Base-by-base conservation (phyloP, 1,284 basidiomycete genomes). In the Ganoderma multipileum region DNA sequence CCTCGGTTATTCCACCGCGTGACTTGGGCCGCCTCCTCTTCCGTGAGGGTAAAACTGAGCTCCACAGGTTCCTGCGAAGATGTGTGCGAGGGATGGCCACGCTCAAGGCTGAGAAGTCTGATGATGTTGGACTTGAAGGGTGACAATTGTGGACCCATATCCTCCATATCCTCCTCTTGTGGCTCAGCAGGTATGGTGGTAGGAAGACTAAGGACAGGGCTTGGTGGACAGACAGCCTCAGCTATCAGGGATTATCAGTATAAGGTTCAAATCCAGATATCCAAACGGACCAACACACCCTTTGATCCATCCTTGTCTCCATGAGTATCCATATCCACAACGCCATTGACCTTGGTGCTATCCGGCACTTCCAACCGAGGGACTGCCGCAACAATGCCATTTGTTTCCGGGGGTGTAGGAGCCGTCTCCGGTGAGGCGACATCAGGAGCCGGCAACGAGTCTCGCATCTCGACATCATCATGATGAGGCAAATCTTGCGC, bases 11-110 rank as follows among this genome's bases (percentile, higher is more conserved):
- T 68, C 72, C 72, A 73, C 14, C 68, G 61, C 7, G 64, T 44
- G 28, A 73, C 47, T 30, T 73, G 65, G 14, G 47, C 41, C 20
- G 67, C 58, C 42, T 71, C 69, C 1, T 71, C 72, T 2, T 44
- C 64, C 20, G 55, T 66, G n/a, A 73, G 64, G 28, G 66, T 64
- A 26, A 73, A 73, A 6, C 63, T 60, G 7, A 71, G 33, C n/a
- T 68, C 38, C 0, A 69, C 64, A 0, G 71, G 69, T 8, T 28
- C 26, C 16, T 28, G 54, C 16, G 69, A 61, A 16, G 69, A 68
- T 2, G 69, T 73, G n/a, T 57, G 28, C 9, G 65, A 30, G n/a
- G 65, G 52, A 3, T 67, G 58, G 8, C 71, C 71, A 20, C 69
- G 64, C 30, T 26, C 65, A 0, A 70, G 63, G n/a, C 52, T 50